Percentiles rank a stretch among this genome's conserved stretches.
Evolutionary conservation across 805 yeast genomes (phyloP).

Genomic region (Pichia heedii): DNA sequence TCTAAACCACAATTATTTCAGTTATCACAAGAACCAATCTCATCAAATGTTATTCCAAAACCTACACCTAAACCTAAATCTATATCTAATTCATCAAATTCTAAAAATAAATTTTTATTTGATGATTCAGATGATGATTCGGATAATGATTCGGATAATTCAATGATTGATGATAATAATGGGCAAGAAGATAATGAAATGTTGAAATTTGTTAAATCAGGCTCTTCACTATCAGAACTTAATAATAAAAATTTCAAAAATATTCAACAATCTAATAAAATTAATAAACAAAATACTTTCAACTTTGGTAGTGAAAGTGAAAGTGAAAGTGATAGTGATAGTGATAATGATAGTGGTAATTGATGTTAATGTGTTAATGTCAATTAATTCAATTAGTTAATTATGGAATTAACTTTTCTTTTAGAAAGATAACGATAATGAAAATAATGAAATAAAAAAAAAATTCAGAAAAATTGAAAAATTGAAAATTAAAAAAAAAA

Average conservation of each 20-base stretch:
- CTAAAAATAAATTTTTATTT: not conserved
- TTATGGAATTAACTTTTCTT: constrained; percentile 7
- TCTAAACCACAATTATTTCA: constrained; percentile 25
- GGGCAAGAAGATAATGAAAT: not conserved
- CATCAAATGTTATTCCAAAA: not conserved
- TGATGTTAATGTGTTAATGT: not conserved
- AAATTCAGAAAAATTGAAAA: too few species aligned
- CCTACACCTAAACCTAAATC: not conserved
- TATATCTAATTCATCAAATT: not conserved
- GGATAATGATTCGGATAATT: not conserved
- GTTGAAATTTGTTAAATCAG: not conserved
- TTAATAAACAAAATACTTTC: not conserved
- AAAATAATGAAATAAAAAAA: too few species aligned
- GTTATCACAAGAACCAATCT: constrained; percentile 6
- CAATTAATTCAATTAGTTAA: not conserved
- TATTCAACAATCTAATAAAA: not conserved
- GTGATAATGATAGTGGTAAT: constrained; percentile 1
- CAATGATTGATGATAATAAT: not conserved
- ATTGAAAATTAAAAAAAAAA: too few species aligned
- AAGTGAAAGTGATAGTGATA: constrained; percentile 10
- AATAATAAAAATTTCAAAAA: not conserved
- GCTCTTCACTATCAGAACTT: not conserved
- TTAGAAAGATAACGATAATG: too few species aligned
- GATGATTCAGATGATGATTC: not conserved
- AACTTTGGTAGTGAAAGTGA: constrained; percentile 16